A percentile compares a stretch with the other conserved stretches of the same genome.
Evolutionary conservation across 306 rosid species (phyloP).

Genomic region (Cicer yamashitae): DNA sequence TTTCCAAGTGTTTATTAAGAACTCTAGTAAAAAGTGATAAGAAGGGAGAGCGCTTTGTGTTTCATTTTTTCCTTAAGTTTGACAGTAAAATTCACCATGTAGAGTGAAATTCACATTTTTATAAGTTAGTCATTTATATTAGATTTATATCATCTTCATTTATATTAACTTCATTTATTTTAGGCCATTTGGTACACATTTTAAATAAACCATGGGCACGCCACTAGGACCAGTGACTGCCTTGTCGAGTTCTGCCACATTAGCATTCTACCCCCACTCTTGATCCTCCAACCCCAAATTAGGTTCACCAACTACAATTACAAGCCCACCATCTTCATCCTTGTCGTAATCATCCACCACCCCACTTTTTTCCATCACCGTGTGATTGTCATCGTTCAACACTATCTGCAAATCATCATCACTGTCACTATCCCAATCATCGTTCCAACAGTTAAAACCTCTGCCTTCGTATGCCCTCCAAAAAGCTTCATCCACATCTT

Average conservation of each 20-base stretch:
- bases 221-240: slow-evolving; percentile 7
- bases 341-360: slow-evolving; percentile 55
- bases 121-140: too few species aligned
- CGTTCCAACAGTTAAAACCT: slow-evolving; percentile 51
- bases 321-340: slow-evolving; percentile 77
- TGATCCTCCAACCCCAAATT: slow-evolving; percentile 69
- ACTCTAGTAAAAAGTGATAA: too few species aligned
- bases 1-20: too few species aligned
- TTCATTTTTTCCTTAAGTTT: too few species aligned
- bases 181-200: too few species aligned
- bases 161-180: too few species aligned
- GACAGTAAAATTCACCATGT: too few species aligned
- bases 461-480: slow-evolving; percentile 40
- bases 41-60: too few species aligned
- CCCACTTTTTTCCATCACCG: slow-evolving; percentile 81
- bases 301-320: slow-evolving; percentile 71
- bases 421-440: slow-evolving; percentile 93
- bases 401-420: slow-evolving; percentile 98
- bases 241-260: slow-evolving; percentile 62
- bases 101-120: too few species aligned
- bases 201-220: slow-evolving; percentile 1
- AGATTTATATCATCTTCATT: too few species aligned
- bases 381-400: slow-evolving; percentile 73
- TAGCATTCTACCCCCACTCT: slow-evolving; percentile 81
- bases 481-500: slow-evolving; percentile 39